Conservation (phyloP, 176 grass and related monocot species). For the Microstegium vimineum region DNA sequence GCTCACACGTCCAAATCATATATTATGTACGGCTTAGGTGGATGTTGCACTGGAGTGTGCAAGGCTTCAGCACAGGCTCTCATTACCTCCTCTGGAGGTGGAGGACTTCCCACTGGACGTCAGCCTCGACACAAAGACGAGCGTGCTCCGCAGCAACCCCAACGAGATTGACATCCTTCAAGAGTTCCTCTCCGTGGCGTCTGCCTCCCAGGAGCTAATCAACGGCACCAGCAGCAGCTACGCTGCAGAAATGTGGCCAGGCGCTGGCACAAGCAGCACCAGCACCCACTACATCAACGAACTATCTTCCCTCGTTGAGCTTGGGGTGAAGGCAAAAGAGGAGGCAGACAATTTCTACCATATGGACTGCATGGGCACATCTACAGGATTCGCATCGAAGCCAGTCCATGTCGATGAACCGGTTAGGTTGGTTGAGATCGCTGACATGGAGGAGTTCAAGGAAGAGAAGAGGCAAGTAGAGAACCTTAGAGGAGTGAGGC, state of each 20-base stretch:
- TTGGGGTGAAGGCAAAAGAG: conserved; percentile 29
- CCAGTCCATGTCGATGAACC: conserved; percentile 31
- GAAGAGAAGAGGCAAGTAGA: conserved; percentile 59
- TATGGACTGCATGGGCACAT: conserved; percentile 28
- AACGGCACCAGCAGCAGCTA: conserved; percentile 48
- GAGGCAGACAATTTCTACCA: conserved; percentile 35
- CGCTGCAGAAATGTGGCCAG: conserved; percentile 57
- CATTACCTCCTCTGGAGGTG: conserved; percentile 68
- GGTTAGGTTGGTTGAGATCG: conserved; percentile 44
- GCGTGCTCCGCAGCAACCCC: conserved; percentile 34
- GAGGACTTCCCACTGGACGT: conserved; percentile 66
- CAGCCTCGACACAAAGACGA: conserved; percentile 43
- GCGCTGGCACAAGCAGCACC: conserved; percentile 28
- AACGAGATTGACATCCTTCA: conserved; percentile 72
- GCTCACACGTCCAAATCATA: not conserved
- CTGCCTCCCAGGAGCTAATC: conserved; percentile 70
- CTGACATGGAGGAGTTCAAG: conserved; percentile 67
- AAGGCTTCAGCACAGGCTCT: conserved; percentile 84
- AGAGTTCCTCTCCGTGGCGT: conserved; percentile 72
- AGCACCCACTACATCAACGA: conserved; percentile 48
- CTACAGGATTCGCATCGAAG: conserved; percentile 25
- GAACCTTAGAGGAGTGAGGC: conserved; percentile 70
- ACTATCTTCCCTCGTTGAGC: conserved; percentile 44
- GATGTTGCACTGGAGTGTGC: conserved; percentile 85
- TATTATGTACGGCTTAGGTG: conserved; percentile 23